A percentile compares a stretch with the other conserved stretches of the same genome.
These are phyloP conservation scores for Mycena indigotica DNA, from an alignment of 768 basidiomycete species.

Conservation along the genomic window DNA sequence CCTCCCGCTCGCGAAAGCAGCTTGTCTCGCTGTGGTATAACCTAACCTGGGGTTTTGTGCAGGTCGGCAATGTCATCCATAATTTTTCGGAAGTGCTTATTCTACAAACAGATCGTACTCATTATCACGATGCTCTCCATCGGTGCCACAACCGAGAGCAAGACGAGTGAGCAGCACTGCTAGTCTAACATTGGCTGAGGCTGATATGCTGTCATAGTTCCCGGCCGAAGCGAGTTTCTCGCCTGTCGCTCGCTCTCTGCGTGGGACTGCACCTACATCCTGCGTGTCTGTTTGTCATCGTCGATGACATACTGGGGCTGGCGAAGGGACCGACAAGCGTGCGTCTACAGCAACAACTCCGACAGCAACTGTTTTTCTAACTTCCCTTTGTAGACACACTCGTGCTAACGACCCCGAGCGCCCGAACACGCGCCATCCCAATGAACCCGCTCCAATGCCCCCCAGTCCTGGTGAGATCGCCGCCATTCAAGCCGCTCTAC, in stretches of 20 bases:
- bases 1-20: conserved; percentile 48
- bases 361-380: background rate
- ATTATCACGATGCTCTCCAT: conserved; percentile 50
- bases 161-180: conserved; percentile 26
- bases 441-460: background rate
- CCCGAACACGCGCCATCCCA: background rate
- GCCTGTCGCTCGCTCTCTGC: conserved; percentile 58
- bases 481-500: conserved; percentile 17
- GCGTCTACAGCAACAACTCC: conserved; percentile 12
- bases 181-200: background rate
- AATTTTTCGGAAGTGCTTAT: conserved; percentile 1
- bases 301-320: conserved; percentile 54
- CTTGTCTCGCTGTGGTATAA: conserved; percentile 51
- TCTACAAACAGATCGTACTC: conserved; percentile 44
- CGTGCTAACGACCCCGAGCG: conserved; percentile 14
- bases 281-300: conserved; percentile 47
- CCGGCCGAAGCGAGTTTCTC: conserved; percentile 46
- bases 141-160: conserved; percentile 46
- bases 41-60: conserved; percentile 45
- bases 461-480: background rate
- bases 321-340: conserved; percentile 33
- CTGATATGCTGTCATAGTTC: conserved; percentile 10
- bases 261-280: conserved; percentile 60
- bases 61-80: conserved; percentile 40
- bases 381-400: conserved; percentile 5